Base-by-base conservation (phyloP, 768 basidiomycete species). In the Pulveroboletus ravenelii region DNA sequence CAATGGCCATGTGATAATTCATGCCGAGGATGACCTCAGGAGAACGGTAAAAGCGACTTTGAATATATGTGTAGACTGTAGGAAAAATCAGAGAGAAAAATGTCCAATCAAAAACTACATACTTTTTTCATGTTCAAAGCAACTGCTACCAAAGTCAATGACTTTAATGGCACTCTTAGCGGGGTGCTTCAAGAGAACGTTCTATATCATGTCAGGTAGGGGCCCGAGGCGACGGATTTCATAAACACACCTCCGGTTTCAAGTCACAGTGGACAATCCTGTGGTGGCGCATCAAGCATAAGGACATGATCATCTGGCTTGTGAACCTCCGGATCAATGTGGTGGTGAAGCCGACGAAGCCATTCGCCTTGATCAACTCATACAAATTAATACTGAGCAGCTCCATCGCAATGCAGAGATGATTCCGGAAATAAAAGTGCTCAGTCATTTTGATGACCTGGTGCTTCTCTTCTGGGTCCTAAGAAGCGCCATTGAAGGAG, bases 41-140 rank as follows among this genome's bases (percentile, higher is more conserved):
- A 17, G 93, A 96, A n/a, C 96, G 92, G 72, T 99, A 99, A 75
- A 99, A 99, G 37, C 96, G 90, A 72, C 93, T 95, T 70, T 98
- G 96, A 57, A 99, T 98, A 65, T 99, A 99, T 1, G 96, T 99
- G 69, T 98, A 99, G 55, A 99, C 96, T 99, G 55, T 5, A 23
- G 38, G 40, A 52, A 38, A 41, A 32, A 45, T 60, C 30, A 62
- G 41, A 55, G 35, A 41, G 15, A 37, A 29, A 35, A 31, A 4
- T 2, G 38, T 38, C 30, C 30, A 9, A 35, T 35, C 17, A n/a
- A 23, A 13, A 39, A 37, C n/a, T 7, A 72, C 87, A 53, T 62
- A 95, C 94, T 95, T 75, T 97, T 97, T 73, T 98, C 96, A 58
- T 95, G 87, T 66, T 98, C 96, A 56, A 97, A 87, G 68, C 96